A percentile compares a stretch with the other conserved stretches of the same genome.
Evolutionary conservation across 2,329 filamentous ascomycete species (phyloP).

Genomic region (Diaporthe ilicicola): DNA sequence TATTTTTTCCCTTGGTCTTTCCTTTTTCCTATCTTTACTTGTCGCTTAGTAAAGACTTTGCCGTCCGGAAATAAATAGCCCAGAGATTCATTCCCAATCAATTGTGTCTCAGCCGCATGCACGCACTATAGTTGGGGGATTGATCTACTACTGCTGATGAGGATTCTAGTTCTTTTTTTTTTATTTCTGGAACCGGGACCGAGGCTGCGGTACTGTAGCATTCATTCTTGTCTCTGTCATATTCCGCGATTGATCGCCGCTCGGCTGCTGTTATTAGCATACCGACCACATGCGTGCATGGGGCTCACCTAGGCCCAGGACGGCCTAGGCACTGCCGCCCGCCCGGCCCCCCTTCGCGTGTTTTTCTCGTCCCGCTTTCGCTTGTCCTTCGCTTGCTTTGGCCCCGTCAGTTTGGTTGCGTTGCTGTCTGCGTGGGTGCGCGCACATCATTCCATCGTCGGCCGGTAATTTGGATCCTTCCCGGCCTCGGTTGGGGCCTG

Average conservation of each 20-base stretch:
- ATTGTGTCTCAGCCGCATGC: conserved; percentile 18
- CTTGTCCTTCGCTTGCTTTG: conserved; percentile 8
- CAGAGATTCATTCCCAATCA: neutral
- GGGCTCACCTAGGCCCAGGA: neutral
- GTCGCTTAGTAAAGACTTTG: neutral
- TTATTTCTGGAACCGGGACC: neutral
- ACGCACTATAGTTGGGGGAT: neutral
- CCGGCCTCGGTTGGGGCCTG: neutral
- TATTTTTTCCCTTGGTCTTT: too few relatives aligned
- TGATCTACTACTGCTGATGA: neutral
- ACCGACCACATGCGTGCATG: too few relatives aligned
- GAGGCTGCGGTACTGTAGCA: neutral
- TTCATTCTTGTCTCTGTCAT: neutral
- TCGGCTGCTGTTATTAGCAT: neutral
- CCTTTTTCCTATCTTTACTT: neutral
- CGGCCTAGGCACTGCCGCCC: too few relatives aligned
- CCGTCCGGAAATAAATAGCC: neutral
- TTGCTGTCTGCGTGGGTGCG: neutral
- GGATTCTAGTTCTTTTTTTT: neutral
- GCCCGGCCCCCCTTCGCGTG: too few relatives aligned
- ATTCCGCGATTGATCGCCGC: conserved; percentile 12
- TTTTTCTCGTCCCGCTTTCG: too few relatives aligned
- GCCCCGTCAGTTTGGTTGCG: neutral
- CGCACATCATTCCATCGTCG: neutral
- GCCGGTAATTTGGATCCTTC: conserved; percentile 21